phyloP scores from a whole-genome alignment of 2,329 filamentous ascomycete species.

The Epichloe baconii region DNA sequence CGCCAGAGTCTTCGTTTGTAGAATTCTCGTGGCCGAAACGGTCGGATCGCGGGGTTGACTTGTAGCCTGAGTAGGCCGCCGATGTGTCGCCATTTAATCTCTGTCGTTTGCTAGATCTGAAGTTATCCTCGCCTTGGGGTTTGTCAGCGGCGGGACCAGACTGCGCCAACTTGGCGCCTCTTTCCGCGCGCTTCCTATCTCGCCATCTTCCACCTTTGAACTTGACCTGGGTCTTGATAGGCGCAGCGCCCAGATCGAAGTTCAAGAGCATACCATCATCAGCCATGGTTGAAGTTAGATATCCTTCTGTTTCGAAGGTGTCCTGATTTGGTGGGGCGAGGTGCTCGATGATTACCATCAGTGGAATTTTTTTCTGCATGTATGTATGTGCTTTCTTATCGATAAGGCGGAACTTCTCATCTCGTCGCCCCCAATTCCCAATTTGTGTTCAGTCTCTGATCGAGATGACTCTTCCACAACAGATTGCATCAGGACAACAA shows the following conservation, averaged over 20 bases:
- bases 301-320: neutral
- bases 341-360: neutral
- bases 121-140: conserved; percentile 15
- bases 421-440: no score
- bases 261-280: conserved; percentile 94
- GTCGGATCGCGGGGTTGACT: neutral
- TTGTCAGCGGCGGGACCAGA: conserved; percentile 10
- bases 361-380: neutral
- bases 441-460: no score
- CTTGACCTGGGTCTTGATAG: conserved; percentile 46
- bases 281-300: conserved; percentile 45
- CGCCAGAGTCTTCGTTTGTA: conserved; percentile 6
- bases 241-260: conserved; percentile 62
- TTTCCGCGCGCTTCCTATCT: conserved; percentile 61
- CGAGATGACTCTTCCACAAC: no score
- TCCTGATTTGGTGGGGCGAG: conserved; percentile 4
- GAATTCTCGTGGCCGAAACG: conserved; percentile 6
- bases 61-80: conserved; percentile 2
- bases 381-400: neutral
- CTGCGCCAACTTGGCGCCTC: conserved; percentile 18
- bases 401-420: neutral
- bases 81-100: conserved; percentile 20
- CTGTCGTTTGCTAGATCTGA: conserved; percentile 33
- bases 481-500: no score
- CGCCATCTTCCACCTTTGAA: conserved; percentile 92